Conservation (phyloP, 306 rosid species). For the Sicyos baderoa region DNA sequence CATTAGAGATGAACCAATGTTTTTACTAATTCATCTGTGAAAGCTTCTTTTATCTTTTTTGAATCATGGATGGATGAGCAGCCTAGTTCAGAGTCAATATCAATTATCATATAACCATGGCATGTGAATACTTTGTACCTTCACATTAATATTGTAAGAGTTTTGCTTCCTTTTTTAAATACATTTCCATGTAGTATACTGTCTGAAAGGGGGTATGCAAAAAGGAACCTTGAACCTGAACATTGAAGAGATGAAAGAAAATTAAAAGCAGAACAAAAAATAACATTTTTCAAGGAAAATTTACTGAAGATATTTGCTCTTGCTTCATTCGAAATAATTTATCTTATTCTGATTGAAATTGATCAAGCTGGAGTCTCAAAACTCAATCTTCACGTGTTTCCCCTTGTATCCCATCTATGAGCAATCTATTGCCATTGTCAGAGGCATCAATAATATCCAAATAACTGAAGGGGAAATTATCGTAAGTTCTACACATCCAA, state of each 20-base stretch:
- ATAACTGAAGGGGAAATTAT: neutral
- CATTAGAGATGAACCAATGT: neutral
- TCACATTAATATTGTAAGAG: neutral
- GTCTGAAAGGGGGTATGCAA: neutral
- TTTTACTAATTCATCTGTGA: neutral
- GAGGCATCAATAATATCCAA: neutral
- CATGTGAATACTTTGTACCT: neutral
- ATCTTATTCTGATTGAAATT: neutral
- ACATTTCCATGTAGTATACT: neutral
- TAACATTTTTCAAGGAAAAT: neutral
- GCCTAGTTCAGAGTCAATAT: neutral
- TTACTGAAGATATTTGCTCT: neutral
- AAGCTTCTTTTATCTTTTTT: neutral
- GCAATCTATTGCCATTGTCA: neutral
- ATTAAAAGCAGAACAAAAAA: neutral
- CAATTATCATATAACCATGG: constrained; percentile 1
- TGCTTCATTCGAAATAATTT: neutral
- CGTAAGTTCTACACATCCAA: neutral
- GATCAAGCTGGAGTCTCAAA: neutral
- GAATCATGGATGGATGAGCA: neutral
- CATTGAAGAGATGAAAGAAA: neutral
- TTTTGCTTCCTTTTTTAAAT: neutral
- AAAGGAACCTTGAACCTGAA: neutral
- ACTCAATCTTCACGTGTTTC: neutral
- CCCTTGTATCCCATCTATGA: neutral